Conservation (phyloP, 2,329 filamentous ascomycete genomes). For the Neoscytalidium dimidiatum region DNA sequence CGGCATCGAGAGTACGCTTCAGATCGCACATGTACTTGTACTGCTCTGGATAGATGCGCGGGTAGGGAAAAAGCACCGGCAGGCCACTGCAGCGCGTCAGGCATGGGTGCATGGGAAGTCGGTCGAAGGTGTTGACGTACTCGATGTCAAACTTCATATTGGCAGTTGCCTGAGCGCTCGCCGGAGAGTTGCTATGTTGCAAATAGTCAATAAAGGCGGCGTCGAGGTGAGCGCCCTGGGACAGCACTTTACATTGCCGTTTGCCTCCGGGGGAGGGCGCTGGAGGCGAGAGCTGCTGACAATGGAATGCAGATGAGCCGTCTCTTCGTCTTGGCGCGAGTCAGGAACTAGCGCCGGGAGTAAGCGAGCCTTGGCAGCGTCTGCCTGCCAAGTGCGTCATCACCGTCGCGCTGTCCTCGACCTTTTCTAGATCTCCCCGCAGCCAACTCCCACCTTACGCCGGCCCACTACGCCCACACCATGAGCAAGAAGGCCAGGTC, state of each 20-base stretch:
- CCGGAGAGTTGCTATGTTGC: background rate
- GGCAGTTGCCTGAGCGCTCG: background rate
- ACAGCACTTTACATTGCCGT: conserved; percentile 18
- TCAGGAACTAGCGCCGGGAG: conserved; percentile 11
- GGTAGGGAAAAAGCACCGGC: conserved; percentile 73
- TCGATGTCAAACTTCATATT: conserved; percentile 81
- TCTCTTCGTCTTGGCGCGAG: conserved; percentile 6
- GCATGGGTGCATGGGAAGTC: background rate
- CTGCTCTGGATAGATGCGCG: conserved; percentile 66
- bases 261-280: background rate
- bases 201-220: background rate
- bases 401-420: background rate
- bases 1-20: conserved; percentile 86
- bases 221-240: conserved; percentile 17
- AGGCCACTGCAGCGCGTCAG: conserved; percentile 54
- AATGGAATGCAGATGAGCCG: conserved; percentile 18
- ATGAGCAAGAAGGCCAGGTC: conserved; percentile 67
- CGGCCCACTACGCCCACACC: conserved; percentile 25
- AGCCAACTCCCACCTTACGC: background rate
- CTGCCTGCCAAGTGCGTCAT: conserved; percentile 2
- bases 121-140: conserved; percentile 43
- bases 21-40: conserved; percentile 78
- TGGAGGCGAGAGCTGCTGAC: background rate
- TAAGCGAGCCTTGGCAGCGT: conserved; percentile 9
- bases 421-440: conserved; percentile 2